These are phyloP conservation scores for Globisporangium perplexum DNA, from an alignment of 352 stramenopile species.

Conservation along the genomic window DNA sequence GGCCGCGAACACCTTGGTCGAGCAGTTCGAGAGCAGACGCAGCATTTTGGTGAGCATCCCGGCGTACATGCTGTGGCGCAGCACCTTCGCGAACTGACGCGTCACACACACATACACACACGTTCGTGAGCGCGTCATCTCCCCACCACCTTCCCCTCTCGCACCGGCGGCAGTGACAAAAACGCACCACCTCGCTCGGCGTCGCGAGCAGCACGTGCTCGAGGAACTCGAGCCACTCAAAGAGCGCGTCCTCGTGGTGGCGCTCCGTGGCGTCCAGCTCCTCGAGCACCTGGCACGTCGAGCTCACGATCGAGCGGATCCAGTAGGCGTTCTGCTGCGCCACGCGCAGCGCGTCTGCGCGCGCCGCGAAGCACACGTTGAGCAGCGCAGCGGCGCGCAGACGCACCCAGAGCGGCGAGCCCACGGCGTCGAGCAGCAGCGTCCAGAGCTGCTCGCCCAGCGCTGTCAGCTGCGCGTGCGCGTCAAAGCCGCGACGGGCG, in stretches of 20 bases:
- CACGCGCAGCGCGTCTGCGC: conserved; percentile 17
- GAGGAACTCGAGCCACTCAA: conserved; percentile 61
- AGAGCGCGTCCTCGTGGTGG: conserved; percentile 39
- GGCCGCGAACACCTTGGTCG: conserved; percentile 60
- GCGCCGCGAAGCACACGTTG: conserved; percentile 33
- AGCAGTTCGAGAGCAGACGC: conserved; percentile 40
- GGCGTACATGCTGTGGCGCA: conserved; percentile 49
- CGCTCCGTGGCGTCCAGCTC: conserved; percentile 38
- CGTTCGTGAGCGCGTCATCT: too few species aligned
- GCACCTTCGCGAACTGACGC: conserved; percentile 28
- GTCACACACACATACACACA: too few species aligned
- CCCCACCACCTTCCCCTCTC: too few species aligned
- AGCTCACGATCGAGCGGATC: conserved; percentile 66
- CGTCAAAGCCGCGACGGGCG: conserved; percentile 12
- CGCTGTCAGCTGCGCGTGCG: conserved; percentile 12
- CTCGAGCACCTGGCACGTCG: conserved; percentile 58
- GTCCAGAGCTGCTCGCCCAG: conserved; percentile 47
- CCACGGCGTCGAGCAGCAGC: conserved; percentile 64
- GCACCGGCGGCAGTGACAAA: not conserved
- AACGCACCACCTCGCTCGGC: conserved; percentile 23
- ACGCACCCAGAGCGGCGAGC: conserved; percentile 55
- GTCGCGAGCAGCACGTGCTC: conserved; percentile 43
- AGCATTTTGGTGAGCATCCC: conserved; percentile 64
- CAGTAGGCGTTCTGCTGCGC: conserved; percentile 25
- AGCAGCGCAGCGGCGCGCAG: conserved; percentile 57